Conservation (phyloP, 257 asterid genomes). For the Nicotiana paniculata region DNA sequence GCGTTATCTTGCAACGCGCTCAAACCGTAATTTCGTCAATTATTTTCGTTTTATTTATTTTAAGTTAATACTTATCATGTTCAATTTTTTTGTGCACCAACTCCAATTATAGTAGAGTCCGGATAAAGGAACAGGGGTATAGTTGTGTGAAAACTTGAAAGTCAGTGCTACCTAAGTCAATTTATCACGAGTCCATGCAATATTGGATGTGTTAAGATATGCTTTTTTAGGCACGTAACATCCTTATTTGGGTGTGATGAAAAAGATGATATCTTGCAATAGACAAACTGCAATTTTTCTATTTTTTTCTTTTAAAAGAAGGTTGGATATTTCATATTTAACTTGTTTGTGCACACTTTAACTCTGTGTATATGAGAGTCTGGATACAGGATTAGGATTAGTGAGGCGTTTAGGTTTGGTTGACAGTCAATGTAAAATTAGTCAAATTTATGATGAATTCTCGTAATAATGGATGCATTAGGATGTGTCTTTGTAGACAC, state of each 20-base stretch:
- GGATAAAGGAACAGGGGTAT: neutral
- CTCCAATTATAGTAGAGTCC: neutral
- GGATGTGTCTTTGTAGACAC: neutral
- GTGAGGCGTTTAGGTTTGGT: neutral
- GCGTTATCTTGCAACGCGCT: constrained; percentile 52
- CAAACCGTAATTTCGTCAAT: constrained; percentile 41
- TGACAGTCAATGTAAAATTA: neutral
- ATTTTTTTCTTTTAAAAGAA: no score
- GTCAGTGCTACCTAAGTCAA: neutral
- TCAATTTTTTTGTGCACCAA: neutral
- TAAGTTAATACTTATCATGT: neutral
- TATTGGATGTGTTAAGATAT: neutral
- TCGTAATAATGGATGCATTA: neutral
- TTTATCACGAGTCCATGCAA: neutral
- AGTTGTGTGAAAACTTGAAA: neutral
- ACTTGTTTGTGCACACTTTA: neutral
- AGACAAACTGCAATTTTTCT: no score
- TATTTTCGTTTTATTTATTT: neutral
- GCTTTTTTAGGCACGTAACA: neutral
- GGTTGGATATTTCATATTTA: neutral
- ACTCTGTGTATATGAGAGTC: neutral
- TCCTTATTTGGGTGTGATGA: neutral
- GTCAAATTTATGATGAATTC: neutral
- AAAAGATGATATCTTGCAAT: no score
- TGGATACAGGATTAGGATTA: neutral